Base-by-base conservation (phyloP, 176 grass and related monocot species). In the Avena sativa region DNA sequence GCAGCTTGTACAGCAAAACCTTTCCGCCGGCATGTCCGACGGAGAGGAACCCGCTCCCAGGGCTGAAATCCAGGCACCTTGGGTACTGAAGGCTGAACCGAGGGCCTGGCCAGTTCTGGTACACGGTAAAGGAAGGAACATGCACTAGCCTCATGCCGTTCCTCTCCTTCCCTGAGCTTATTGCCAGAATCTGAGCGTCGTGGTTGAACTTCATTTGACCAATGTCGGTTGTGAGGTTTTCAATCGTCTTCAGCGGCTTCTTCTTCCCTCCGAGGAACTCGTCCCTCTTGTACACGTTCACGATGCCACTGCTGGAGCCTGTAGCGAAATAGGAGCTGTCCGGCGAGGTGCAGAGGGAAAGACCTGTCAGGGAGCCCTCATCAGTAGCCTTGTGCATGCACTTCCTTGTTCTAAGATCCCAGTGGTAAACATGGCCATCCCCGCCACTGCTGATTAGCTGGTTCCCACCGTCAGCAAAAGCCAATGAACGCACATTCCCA, bases 1-100 rank as follows among this genome's bases (percentile, higher is more conserved):
- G 93, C 81, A 96, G 85, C 79, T 98, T 98, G 82, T 94, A 98
- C 0, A 98, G 48, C 71, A 98, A 38, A 69, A 98, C 96, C n/a
- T 90, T 92, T 38, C 93, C 93, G 47, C 86, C 96, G 1, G 88
- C 86, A 2, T 95, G 91, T 78, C 96, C 93, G 0, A 98, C 69
- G 10, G 93, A 90, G 77, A 98, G 30, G 52, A 98, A 93, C 32
- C 93, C 96, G 3, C 93, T 89, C 58, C 89, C 89, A 0, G 93
- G 96, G 30, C 93, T 98, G 86, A 95, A 95, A 85, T 98, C 96
- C 62, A 98, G 64, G 85, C 93, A 95, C 53, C 90, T 90, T 6
- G 86, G 89, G 10, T 90, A 63, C 71, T 92, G 86, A 19, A 93
- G 77, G 79, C 89, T 98, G 79, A 90, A 85, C 6, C 86, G 81